These are phyloP conservation scores for Diaporthe sp. DNA, from an alignment of 2,329 filamentous ascomycete genomes.

Conservation along the genomic window DNA sequence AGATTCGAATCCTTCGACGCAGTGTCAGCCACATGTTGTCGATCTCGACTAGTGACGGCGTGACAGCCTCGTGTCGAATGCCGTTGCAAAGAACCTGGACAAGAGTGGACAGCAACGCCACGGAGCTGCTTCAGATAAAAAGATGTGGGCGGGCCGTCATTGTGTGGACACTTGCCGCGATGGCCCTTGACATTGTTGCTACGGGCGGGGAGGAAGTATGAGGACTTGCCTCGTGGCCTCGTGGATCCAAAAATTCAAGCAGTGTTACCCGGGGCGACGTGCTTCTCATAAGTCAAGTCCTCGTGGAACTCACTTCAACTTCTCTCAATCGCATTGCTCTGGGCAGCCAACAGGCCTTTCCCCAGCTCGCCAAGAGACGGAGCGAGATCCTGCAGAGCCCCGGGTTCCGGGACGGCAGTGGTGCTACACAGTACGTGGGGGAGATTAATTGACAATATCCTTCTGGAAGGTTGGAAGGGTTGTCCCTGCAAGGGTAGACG, in stretches of 20 bases:
- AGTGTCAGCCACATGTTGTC: neutral
- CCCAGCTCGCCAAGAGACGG: slow-evolving; percentile 10
- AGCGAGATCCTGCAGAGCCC: neutral
- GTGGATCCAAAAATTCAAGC: neutral
- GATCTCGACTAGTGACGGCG: neutral
- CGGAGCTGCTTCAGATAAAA: neutral
- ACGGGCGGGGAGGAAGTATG: neutral
- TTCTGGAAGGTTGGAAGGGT: slow-evolving; percentile 25
- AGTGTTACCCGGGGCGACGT: neutral
- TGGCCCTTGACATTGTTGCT: neutral
- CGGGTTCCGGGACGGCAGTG: neutral
- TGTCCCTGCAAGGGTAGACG: neutral
- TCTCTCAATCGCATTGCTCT: neutral
- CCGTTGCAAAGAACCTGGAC: neutral
- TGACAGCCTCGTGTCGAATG: neutral
- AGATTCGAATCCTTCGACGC: neutral
- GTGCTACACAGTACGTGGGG: neutral
- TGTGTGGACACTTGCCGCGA: neutral
- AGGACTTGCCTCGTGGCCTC: neutral
- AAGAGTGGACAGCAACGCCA: neutral
- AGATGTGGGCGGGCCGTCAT: neutral
- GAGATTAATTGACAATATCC: neutral
- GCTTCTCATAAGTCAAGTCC: neutral
- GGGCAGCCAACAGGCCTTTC: neutral
- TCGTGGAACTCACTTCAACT: neutral